Base-by-base conservation (phyloP, 352 stramenopile genomes). In the Pythium guiyangense region DNA sequence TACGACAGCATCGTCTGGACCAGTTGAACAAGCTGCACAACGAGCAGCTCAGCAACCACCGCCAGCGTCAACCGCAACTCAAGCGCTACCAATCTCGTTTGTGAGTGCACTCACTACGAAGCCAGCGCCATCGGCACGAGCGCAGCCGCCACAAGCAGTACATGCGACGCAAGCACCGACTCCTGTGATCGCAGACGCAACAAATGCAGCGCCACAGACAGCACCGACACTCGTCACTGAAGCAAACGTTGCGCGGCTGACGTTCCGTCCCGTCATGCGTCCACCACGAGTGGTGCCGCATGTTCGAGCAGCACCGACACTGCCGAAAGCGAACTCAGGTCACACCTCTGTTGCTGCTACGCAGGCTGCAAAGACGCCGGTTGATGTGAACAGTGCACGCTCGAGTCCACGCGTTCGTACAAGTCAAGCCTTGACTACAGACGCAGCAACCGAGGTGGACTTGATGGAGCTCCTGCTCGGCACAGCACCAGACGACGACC, bases 391-490 rank as follows among this genome's bases (percentile, higher is more conserved):
- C 42, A 47, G 9, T 27, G n/a, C 3, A 20, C 42, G 6, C 20
- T 22, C 18, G 42, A 27, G 15, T 11, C n/a, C 18, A 14, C 18
- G 1, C 20, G n/a, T 14, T 2, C 15, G 17, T 10, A 11, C 1
- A 27, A 22, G n/a, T 9, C 42, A 27, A 27, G 42, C 40, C 17
- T 9, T 20, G 20, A 6, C 34, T 25, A 35, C 26, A 6, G 25
- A 20, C 10, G 22, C 25, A 35, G 0, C 20, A 14, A 6, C 34
- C 9, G 37, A 49, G 9, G 4, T 25, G 10, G 37, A 49, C 20
- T 40, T 60, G 46, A 54, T 54, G 54, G 27, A 43, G 9, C 10
- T 54, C 22, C 9, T 60, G 1, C 12, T 60, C 37, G 54, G 35
- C 5, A 49, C 52, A 6, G 12, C 4, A 54, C 18, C 34, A 18